Evolutionary conservation across 2,329 filamentous ascomycete genomes (phyloP), one percentile per base, ranked within the genome.

Genomic region (Malbranchea cinnamomea): DNA sequence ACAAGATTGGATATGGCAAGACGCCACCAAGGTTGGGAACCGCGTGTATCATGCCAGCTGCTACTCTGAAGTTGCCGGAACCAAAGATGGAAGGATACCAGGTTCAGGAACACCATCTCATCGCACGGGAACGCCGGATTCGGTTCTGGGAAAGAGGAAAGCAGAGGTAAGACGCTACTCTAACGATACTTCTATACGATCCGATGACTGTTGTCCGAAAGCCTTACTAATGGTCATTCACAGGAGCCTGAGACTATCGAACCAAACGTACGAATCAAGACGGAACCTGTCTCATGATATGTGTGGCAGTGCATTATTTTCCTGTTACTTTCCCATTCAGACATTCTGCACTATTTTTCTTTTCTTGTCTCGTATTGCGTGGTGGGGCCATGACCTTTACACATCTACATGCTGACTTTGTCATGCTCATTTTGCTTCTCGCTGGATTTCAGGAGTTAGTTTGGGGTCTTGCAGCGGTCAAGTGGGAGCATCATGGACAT

Each of bases 1-100:
- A 11, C 84, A 95, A 54, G 87, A 98, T 47, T 95, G 85, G 69
- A 87, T 98, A 23, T 95, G 89, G 81, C 77, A 83, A 53, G 87
- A 98, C 53, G 81, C 87, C 1, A 65, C 80, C 29, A 69, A 77
- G 40, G 71, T 91, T 17, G 80, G 79, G 20, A 72, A 68, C 33
- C 74, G 82, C 38, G 78, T 89, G 10, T 95, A 83, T 46, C 89
- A 98, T 53, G 83, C 78, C 7, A 91, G 75, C 32, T 98, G 89
- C 51, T 82, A 87, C 50, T 71, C 73, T 11, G 87, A 94, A 56
- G 78, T 81, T 18, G n/a, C n/a, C n/a, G n/a, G n/a, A n/a, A 78
- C 70, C 20, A 77, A 73, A 47, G 74, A 78, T 40, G 66, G 68
- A 5, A 37, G 33, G 9, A 35, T 19, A 29, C 15, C 31, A 6